These are phyloP conservation scores for Rhizoclosmatium sp. DNA, from an alignment of 192 early-diverging fungal species.

Conservation along the genomic window DNA sequence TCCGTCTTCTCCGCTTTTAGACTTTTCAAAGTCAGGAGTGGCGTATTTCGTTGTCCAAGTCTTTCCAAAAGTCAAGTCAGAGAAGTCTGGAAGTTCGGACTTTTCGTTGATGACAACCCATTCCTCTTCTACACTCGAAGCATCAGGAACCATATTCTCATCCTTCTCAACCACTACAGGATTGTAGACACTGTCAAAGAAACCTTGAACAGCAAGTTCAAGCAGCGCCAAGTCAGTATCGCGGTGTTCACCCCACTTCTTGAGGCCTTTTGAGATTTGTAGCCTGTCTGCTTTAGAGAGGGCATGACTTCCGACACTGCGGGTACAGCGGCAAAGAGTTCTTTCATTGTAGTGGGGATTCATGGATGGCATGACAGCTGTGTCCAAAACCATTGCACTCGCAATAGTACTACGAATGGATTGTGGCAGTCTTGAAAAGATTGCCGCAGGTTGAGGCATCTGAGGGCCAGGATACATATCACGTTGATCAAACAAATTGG, in stretches of 20 bases:
- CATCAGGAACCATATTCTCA: not conserved
- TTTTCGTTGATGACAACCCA: not conserved
- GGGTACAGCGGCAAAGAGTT: not conserved
- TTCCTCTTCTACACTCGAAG: not conserved
- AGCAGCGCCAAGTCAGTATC: not conserved
- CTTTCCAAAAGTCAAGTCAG: not conserved
- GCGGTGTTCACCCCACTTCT: not conserved
- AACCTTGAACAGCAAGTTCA: not conserved
- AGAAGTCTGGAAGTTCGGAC: no score
- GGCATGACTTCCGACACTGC: not conserved
- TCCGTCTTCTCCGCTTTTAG: slow-evolving; percentile 5
- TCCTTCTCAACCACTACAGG: not conserved
- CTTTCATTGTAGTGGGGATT: not conserved
- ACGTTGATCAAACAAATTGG: not conserved
- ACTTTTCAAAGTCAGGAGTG: slow-evolving; percentile 1
- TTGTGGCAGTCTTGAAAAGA: not conserved
- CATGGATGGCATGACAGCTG: not conserved
- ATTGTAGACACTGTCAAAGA: not conserved
- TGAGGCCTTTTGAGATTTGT: not conserved
- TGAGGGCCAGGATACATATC: not conserved
- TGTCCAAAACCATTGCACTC: not conserved
- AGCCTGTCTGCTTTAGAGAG: slow-evolving; percentile 5
- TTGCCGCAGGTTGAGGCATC: not conserved
- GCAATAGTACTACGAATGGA: not conserved
- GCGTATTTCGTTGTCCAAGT: slow-evolving; percentile 7